Evolutionary conservation across 2,329 filamentous ascomycete genomes (phyloP), one percentile per base, ranked within the genome.

Genomic region (Aspergillus texensis): DNA sequence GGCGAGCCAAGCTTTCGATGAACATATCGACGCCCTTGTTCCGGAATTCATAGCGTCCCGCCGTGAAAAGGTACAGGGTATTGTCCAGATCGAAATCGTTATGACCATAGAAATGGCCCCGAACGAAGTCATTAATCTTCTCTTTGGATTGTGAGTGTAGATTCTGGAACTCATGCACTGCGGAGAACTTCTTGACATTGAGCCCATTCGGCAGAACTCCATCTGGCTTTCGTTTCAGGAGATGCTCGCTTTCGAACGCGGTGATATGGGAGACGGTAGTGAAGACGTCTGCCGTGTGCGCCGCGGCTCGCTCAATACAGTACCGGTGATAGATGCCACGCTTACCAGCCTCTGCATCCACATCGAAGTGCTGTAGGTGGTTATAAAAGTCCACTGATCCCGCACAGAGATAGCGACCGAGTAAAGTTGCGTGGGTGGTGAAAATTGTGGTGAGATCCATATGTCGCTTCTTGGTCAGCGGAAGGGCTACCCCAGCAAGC

Each of bases 21-120:
- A 98, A 99, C 95, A 99, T 98, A 79, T 99, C 95, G 11, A 97
- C 94, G 74, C 95, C 95, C 82, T 99, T 99, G 77, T 99, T 99
- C 68, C 95, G 86, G 85, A 94, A 99, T 79, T 99, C 95, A 75
- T 99, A 99, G 67, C 95, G 91, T 64, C 95, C 95, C 8, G 95
- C 91, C 4, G 94, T 99, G 84, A 99, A 99, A 81, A 98, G 91
- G 81, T 97, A 99, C 41, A 99, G 86, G 0, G 95, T 99, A 79
- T 98, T 97, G 65, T 98, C 94, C 16, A 93, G 89, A 66, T 97
- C 93, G 70, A 98, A 98, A 76, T 99, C 94, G 77, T 97, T 96
- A 81, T 98, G 94, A 12, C 95, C 95, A 75, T 98, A 98, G 80
- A 99, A 99, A 77, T 99, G 95, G 12, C 95, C 95, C 56, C 95